Percentiles rank a stretch among this genome's conserved stretches.
These are phyloP conservation scores for Citrus medica DNA, from an alignment of 345 rosid genomes.

Conservation along the genomic window DNA sequence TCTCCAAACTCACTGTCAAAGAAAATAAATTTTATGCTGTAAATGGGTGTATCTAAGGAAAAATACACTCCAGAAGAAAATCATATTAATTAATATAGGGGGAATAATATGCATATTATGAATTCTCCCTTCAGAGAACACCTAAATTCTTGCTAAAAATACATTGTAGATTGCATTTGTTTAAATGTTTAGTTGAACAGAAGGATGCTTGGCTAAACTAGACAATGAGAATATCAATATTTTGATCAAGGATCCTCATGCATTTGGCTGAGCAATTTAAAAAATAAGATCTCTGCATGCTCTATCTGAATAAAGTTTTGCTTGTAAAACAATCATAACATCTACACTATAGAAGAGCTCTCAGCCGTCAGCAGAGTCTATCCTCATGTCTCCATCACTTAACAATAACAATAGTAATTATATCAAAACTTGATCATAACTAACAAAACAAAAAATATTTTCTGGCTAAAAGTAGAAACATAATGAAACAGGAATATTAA, in stretches of 20 bases:
- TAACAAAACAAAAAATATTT: background rate
- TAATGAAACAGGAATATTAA: background rate
- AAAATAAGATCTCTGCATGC: background rate
- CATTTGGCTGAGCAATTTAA: background rate
- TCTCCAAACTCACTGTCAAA: conserved; percentile 73
- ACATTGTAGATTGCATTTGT: background rate
- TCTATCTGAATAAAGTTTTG: background rate
- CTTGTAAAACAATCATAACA: background rate
- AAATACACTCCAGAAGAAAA: background rate
- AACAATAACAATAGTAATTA: background rate
- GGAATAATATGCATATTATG: background rate
- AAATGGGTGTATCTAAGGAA: background rate
- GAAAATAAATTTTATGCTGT: conserved; percentile 3
- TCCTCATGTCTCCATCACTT: background rate
- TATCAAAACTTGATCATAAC: background rate
- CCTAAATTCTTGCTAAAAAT: background rate
- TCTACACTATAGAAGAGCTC: background rate
- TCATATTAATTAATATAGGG: background rate
- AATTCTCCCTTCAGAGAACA: background rate
- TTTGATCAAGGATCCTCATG: background rate
- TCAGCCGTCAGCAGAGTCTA: background rate
- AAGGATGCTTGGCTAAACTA: background rate
- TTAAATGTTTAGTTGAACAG: background rate
- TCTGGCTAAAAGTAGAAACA: background rate
- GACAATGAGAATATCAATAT: background rate